These are phyloP conservation scores for Claviceps capensis DNA, from an alignment of 2,329 filamentous ascomycete genomes.

Conservation along the genomic window DNA sequence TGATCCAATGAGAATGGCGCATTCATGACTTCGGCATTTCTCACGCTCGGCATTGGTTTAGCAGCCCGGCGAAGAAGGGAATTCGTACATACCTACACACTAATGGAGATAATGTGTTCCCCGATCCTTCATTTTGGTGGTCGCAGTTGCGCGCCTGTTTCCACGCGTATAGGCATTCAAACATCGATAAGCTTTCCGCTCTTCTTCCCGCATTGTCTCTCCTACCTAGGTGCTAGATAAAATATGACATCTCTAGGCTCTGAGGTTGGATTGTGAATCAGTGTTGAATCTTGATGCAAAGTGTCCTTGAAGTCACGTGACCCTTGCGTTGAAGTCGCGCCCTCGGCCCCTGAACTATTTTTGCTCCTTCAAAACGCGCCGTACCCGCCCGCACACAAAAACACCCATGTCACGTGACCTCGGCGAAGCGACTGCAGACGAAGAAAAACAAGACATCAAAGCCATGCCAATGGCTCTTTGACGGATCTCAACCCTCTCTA, in stretches of 20 bases:
- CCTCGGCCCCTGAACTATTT: neutral
- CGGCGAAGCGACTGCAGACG: constrained; percentile 13
- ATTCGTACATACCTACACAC: neutral
- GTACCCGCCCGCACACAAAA: neutral
- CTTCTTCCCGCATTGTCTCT: too few relatives aligned
- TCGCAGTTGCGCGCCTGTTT: neutral
- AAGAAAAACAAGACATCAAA: constrained; percentile 12
- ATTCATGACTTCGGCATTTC: constrained; percentile 6
- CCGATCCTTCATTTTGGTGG: too few relatives aligned
- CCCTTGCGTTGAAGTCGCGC: neutral
- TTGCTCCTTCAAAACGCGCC: neutral
- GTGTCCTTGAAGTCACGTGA: neutral
- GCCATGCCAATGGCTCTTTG: constrained; percentile 9
- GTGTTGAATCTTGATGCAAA: too few relatives aligned
- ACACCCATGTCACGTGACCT: constrained; percentile 18
- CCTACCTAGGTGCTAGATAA: too few relatives aligned
- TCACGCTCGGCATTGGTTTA: neutral
- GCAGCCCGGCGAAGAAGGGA: neutral
- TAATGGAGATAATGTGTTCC: neutral
- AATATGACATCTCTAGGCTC: too few relatives aligned
- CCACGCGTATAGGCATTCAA: too few relatives aligned
- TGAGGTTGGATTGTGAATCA: too few relatives aligned
- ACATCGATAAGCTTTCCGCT: too few relatives aligned
- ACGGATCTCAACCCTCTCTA: constrained; percentile 11
- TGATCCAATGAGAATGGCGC: constrained; percentile 24